phyloP scores from a whole-genome alignment of 139 green algal genomes.

The Monoraphidium neglectum region DNA sequence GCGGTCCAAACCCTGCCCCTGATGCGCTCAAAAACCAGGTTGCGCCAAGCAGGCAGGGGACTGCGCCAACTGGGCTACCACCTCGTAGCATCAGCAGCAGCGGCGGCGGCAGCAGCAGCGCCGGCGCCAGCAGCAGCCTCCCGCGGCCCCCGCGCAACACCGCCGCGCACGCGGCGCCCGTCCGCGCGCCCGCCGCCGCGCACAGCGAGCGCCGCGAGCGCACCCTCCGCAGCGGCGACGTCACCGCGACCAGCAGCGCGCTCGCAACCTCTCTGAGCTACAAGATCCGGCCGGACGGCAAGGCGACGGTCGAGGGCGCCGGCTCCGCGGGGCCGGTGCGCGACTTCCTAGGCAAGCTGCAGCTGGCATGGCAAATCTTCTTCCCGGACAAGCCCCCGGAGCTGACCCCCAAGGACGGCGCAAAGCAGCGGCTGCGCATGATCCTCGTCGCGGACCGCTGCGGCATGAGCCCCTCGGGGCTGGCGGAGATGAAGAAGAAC shows the following conservation, averaged over 20 bases:
- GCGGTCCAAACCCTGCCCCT: no score
- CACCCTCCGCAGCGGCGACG: no score
- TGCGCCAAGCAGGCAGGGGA: no score
- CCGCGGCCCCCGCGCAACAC: conserved; percentile 12
- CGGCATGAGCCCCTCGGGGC: conserved; percentile 70
- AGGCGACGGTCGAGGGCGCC: background rate
- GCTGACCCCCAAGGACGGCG: conserved; percentile 50
- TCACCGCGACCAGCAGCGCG: background rate
- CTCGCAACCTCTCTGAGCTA: conserved; percentile 31
- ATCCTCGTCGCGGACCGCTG: conserved; percentile 67
- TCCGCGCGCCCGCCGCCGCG: no score
- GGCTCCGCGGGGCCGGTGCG: conserved; percentile 8
- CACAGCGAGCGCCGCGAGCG: no score
- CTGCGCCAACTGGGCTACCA: no score
- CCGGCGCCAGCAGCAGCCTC: no score
- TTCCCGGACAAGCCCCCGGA: conserved; percentile 41
- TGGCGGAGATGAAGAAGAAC: conserved; percentile 76
- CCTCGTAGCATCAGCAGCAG: no score
- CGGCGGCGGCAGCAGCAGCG: no score
- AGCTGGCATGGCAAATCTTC: conserved; percentile 59
- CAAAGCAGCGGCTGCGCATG: conserved; percentile 49
- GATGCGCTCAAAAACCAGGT: no score
- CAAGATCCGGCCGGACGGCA: conserved; percentile 6
- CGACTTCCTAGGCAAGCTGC: conserved; percentile 47
- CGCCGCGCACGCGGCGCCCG: background rate